Percentiles rank a stretch among this genome's conserved stretches.
Conservation (phyloP, 2,329 filamentous ascomycete species). For the Clarireedia homoeocarpa region DNA sequence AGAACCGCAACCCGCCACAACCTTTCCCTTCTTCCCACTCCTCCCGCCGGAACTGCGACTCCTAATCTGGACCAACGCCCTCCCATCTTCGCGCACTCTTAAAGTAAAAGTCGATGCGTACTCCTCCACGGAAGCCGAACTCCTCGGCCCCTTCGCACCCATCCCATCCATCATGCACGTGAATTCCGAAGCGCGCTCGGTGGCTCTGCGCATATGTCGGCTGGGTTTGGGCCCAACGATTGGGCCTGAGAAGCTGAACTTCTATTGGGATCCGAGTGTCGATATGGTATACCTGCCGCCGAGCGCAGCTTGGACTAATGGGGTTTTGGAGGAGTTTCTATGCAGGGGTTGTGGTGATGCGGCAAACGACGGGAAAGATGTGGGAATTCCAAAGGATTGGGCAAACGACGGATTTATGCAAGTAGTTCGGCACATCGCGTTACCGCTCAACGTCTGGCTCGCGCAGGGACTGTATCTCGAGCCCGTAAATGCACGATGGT, state of each 20-base stretch:
- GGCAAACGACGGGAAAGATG: background rate
- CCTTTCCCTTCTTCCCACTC: background rate
- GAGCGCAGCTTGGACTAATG: background rate
- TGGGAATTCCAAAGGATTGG: background rate
- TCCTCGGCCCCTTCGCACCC: slow-evolving; percentile 11
- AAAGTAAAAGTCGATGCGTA: background rate
- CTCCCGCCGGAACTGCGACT: background rate
- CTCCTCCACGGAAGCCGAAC: background rate
- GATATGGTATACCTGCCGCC: slow-evolving; percentile 2
- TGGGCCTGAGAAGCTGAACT: background rate
- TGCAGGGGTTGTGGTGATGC: background rate
- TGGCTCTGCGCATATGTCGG: background rate
- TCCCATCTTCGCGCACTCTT: background rate
- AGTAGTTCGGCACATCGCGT: background rate
- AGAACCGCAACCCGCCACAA: background rate
- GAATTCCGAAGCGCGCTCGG: slow-evolving; percentile 4
- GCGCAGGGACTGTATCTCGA: background rate
- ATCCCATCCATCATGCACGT: slow-evolving; percentile 13
- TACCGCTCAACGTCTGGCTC: background rate
- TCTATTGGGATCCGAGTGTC: slow-evolving; percentile 1
- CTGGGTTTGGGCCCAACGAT: background rate
- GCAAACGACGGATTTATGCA: background rate
- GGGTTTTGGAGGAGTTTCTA: background rate
- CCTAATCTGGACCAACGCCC: background rate
- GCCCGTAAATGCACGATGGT: background rate